Conservation (phyloP, 2,329 filamentous ascomycete species). For the Thermomyces lanuginosus region DNA sequence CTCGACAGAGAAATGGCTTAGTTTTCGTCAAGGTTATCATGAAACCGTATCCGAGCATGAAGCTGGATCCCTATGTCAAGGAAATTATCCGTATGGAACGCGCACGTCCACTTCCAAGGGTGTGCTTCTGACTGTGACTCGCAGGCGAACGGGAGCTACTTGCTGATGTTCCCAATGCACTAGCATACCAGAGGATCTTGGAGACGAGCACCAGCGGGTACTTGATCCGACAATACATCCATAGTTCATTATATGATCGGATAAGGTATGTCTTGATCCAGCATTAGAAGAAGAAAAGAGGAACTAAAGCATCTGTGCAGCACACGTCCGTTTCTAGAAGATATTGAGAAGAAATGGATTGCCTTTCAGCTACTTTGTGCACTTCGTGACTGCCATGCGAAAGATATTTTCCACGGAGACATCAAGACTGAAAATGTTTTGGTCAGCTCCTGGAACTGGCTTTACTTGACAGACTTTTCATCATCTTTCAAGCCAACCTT, state of each 20-base stretch:
- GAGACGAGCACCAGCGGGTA: slow-evolving; percentile 88
- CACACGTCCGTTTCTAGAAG: slow-evolving; percentile 87
- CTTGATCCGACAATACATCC: slow-evolving; percentile 83
- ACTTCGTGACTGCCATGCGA: slow-evolving; percentile 74
- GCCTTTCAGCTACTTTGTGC: slow-evolving; percentile 89
- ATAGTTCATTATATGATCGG: slow-evolving; percentile 92
- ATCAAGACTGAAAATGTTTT: slow-evolving; percentile 97
- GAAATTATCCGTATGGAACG: slow-evolving; percentile 51
- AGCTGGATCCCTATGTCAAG: slow-evolving; percentile 62
- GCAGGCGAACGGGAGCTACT: slow-evolving; percentile 64
- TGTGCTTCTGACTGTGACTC: slow-evolving; percentile 9
- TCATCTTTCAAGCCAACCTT: slow-evolving; percentile 88
- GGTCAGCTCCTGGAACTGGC: slow-evolving; percentile 98
- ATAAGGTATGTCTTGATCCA: slow-evolving; percentile 37
- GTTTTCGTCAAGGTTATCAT: slow-evolving; percentile 90
- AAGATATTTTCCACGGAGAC: slow-evolving; percentile 86
- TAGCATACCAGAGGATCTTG: slow-evolving; percentile 76
- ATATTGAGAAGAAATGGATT: slow-evolving; percentile 98
- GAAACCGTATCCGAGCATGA: slow-evolving; percentile 73
- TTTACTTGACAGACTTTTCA: slow-evolving; percentile 95
- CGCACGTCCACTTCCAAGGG: neutral
- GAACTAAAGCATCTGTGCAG: too few relatives aligned
- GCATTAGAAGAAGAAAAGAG: neutral
- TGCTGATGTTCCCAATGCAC: slow-evolving; percentile 71
- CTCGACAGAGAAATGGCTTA: slow-evolving; percentile 74